Evolutionary conservation across 805 yeast species (phyloP), one percentile per base, ranked within the genome.

Genomic region (Spathaspora boniae): DNA sequence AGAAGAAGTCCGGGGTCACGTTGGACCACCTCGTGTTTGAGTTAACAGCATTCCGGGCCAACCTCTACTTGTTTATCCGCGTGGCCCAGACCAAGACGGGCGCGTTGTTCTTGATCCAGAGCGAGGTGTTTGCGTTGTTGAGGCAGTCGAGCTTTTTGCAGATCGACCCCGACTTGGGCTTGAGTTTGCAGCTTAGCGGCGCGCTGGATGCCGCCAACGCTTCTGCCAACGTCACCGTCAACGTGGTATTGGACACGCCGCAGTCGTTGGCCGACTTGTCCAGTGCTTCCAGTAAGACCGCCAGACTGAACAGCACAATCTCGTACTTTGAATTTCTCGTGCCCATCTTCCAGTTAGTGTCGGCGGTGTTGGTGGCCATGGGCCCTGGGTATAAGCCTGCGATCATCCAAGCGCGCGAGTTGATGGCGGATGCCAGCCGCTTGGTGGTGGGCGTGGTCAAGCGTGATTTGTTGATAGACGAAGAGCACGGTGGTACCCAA

Each of bases 121-220:
- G 82, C 46, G 91, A 82, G 33, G 55, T 91, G 6, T 80, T 88
- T 54, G 72, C 77, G 12, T 65, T 76, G 1, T 65, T 89, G 35
- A 73, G 68, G 37, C 65, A 73, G 9, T 75, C 82, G 26, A 60
- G 60, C 14, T 74, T 87, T 43, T 60, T 86, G 29, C 54, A 65
- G 23, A 68, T 80, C 26, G 96, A 89, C 54, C 88, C 93, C 0
- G 96, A 84, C 51, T 62, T 87, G 23, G 95, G 94, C 0, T 59
- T 84, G 31, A 77, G 71, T 31, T 53, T 81, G 32, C 54, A 62
- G 20, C 37, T 53, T 17, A 42, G 44, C 32, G 49, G 53, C 14
- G 30, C 41, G 7, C 45, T 45, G 4, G 52, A 54, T 29, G 30
- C 33, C 18, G 6, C 17, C 16, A 27, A 6, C 19, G 31, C 26